These are phyloP conservation scores for Ceratonia siliqua DNA, from an alignment of 306 rosid genomes.

Conservation along the genomic window DNA sequence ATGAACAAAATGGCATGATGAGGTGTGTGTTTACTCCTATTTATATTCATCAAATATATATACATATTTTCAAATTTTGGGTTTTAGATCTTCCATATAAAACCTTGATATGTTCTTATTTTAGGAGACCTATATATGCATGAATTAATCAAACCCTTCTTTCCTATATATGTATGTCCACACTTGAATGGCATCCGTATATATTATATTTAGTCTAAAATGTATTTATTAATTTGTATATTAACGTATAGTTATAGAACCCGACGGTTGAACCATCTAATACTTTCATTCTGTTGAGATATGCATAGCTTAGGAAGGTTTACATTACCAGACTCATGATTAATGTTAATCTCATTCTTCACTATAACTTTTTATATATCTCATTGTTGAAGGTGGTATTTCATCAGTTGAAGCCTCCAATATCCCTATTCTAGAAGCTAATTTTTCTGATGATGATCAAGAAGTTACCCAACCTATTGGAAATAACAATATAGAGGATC, in stretches of 20 bases:
- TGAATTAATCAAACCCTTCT: too few species aligned
- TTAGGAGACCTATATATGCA: background rate
- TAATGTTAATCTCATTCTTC: background rate
- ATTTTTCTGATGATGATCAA: background rate
- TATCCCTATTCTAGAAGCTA: background rate
- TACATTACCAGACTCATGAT: background rate
- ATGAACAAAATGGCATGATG: too few species aligned
- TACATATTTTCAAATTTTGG: too few species aligned
- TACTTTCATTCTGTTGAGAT: too few species aligned
- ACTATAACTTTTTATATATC: background rate
- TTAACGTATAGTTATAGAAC: background rate
- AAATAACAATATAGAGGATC: background rate
- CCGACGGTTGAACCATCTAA: too few species aligned
- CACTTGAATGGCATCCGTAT: too few species aligned
- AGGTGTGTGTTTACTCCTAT: too few species aligned
- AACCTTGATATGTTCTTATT: too few species aligned
- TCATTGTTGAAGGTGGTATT: background rate
- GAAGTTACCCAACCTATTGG: background rate
- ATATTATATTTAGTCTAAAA: background rate
- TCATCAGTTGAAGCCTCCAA: background rate
- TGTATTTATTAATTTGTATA: background rate
- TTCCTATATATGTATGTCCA: background rate
- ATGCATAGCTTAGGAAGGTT: too few species aligned
- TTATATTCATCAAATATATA: too few species aligned
- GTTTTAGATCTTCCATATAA: too few species aligned